These are phyloP conservation scores for Dalbergia cochinchinensis DNA, from an alignment of 306 rosid species.

Conservation along the genomic window DNA sequence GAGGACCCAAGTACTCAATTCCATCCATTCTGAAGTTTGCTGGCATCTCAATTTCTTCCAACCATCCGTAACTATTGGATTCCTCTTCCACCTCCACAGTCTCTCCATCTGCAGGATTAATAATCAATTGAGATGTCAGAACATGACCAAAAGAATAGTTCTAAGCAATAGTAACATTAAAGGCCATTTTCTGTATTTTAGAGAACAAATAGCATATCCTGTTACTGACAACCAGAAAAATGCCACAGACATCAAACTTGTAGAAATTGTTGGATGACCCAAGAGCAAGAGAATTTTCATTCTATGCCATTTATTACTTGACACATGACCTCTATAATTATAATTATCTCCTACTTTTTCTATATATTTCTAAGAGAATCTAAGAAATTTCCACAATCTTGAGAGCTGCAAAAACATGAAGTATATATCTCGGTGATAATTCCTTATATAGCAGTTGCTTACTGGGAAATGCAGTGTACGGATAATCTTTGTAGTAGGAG, in stretches of 20 bases:
- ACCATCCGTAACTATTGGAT: constrained; percentile 53
- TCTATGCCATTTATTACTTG: too few relatives aligned
- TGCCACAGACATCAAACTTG: not conserved
- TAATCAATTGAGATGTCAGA: not conserved
- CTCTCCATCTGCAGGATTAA: constrained; percentile 49
- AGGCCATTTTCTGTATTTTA: not conserved
- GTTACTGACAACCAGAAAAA: not conserved
- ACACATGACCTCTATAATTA: too few relatives aligned
- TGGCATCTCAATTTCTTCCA: constrained; percentile 78
- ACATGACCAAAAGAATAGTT: not conserved
- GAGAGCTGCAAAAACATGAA: not conserved
- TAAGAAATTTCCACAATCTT: too few relatives aligned
- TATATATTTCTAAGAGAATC: too few relatives aligned
- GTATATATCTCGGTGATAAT: not conserved
- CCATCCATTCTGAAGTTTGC: constrained; percentile 62
- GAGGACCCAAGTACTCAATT: constrained; percentile 73
- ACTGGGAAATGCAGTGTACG: constrained; percentile 54
- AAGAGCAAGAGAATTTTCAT: too few relatives aligned
- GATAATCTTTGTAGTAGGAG: constrained; percentile 66
- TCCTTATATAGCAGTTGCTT: constrained; percentile 6
- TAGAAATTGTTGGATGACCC: not conserved
- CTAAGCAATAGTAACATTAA: not conserved
- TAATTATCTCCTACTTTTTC: too few relatives aligned
- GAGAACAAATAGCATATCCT: not conserved
- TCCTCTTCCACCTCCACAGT: constrained; percentile 41